Percentiles rank a stretch among this genome's conserved stretches.
Conservation (phyloP, 108 stramenopile genomes). For the Cyclostephanos invisitatus region DNA sequence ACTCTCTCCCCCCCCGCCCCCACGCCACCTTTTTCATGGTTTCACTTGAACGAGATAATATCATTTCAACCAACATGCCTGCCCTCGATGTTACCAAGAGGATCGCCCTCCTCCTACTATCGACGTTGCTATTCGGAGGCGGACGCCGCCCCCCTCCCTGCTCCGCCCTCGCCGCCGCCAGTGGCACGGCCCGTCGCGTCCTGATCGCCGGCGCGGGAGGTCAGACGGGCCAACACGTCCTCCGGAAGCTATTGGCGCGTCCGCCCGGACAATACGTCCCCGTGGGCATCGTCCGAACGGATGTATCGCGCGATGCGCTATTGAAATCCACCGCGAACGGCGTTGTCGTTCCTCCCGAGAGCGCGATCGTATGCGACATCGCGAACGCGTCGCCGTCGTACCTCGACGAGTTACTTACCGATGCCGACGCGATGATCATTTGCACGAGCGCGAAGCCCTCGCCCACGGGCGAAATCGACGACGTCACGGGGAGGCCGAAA, state of each 20-base stretch:
- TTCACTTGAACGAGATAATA: too few species aligned
- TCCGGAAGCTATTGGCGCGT: conserved; percentile 46
- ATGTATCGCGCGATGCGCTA: conserved; percentile 49
- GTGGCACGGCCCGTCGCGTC: conserved; percentile 28
- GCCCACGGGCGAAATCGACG: conserved; percentile 64
- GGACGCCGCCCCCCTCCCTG: neutral
- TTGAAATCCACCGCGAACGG: conserved; percentile 35
- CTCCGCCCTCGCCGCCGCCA: conserved; percentile 29
- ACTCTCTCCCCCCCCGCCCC: too few species aligned
- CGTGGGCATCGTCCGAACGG: conserved; percentile 57
- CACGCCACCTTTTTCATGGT: too few species aligned
- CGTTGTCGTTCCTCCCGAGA: conserved; percentile 19
- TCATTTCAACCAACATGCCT: too few species aligned
- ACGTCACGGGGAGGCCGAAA: conserved; percentile 51
- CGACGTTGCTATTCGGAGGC: neutral
- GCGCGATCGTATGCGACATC: conserved; percentile 61
- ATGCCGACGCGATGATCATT: conserved; percentile 71
- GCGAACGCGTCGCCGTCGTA: conserved; percentile 40
- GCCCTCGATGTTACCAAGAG: neutral
- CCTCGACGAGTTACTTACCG: conserved; percentile 52
- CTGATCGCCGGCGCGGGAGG: conserved; percentile 76
- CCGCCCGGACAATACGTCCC: conserved; percentile 28
- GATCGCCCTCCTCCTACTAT: neutral
- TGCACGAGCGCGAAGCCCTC: conserved; percentile 83
- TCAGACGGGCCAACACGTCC: conserved; percentile 66